Evolutionary conservation across 768 basidiomycete genomes (phyloP).

Genomic region (Ramaria rubella): DNA sequence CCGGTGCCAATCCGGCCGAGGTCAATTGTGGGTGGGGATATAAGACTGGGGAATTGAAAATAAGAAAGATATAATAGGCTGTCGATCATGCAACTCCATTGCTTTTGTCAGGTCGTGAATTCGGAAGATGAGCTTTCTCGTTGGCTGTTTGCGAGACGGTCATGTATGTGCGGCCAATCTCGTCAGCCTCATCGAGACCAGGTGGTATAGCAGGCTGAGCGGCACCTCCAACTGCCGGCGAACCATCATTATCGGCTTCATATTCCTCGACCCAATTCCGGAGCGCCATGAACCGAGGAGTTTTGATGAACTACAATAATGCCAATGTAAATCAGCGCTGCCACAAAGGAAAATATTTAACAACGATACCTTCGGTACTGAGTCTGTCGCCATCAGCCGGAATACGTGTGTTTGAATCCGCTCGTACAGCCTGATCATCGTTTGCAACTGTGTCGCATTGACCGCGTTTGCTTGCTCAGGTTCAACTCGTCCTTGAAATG

Average conservation of each 20-base stretch:
- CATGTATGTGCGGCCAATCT: slow-evolving; percentile 78
- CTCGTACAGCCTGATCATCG: slow-evolving; percentile 88
- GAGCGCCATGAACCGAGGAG: slow-evolving; percentile 71
- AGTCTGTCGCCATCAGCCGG: slow-evolving; percentile 96
- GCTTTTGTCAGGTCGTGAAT: neutral
- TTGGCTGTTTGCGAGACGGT: slow-evolving; percentile 78
- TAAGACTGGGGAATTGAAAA: neutral
- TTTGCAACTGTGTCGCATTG: slow-evolving; percentile 94
- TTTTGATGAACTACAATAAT: slow-evolving; percentile 72
- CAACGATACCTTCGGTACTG: slow-evolving; percentile 80
- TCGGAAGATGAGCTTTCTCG: slow-evolving; percentile 52
- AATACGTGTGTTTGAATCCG: slow-evolving; percentile 97
- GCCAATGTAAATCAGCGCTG: slow-evolving; percentile 12
- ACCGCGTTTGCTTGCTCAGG: slow-evolving; percentile 73
- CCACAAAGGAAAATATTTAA: slow-evolving; percentile 4
- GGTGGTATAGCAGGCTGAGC: slow-evolving; percentile 58
- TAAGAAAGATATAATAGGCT: neutral
- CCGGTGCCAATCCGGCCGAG: slow-evolving; percentile 8
- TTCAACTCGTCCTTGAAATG: slow-evolving; percentile 75
- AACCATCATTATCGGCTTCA: slow-evolving; percentile 33
- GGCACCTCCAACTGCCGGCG: slow-evolving; percentile 54
- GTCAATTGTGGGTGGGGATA: neutral
- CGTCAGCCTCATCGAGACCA: slow-evolving; percentile 56
- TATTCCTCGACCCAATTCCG: slow-evolving; percentile 75
- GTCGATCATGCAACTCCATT: slow-evolving; percentile 1